Percentiles rank a stretch among this genome's conserved stretches.
These are phyloP conservation scores for Chrysoporthe austroafricana DNA, from an alignment of 2,329 filamentous ascomycete genomes.

Conservation along the genomic window DNA sequence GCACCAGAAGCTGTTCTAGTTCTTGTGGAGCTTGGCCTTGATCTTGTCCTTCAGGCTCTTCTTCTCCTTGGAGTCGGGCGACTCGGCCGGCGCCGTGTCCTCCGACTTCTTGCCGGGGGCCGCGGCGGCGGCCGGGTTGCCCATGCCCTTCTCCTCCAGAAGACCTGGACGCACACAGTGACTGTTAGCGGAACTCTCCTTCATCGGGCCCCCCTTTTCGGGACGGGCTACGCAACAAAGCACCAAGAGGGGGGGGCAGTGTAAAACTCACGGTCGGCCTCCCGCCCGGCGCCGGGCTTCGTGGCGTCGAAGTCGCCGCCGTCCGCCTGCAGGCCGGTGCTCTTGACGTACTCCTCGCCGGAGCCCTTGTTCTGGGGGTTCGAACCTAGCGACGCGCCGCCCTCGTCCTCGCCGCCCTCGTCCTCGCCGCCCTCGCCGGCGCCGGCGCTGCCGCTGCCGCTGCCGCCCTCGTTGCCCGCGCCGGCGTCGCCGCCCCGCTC, in stretches of 20 bases:
- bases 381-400: not conserved
- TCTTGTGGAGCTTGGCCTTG: conserved; percentile 68
- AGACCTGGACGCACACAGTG: conserved; percentile 45
- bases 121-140: conserved; percentile 32
- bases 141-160: conserved; percentile 56
- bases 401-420: conserved; percentile 5
- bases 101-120: conserved; percentile 32
- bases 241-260: no score
- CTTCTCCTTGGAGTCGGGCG: conserved; percentile 45
- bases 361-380: conserved; percentile 48
- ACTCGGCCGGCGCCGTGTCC: conserved; percentile 28
- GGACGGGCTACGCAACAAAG: no score
- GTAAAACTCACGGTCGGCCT: conserved; percentile 64
- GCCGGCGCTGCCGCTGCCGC: conserved; percentile 30
- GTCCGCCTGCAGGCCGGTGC: conserved; percentile 62
- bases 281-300: conserved; percentile 65
- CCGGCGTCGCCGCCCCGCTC: conserved; percentile 40
- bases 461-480: conserved; percentile 11
- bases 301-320: conserved; percentile 70
- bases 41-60: conserved; percentile 64
- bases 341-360: conserved; percentile 61
- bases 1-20: conserved; percentile 35
- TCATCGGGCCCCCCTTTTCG: no score
- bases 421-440: conserved; percentile 9
- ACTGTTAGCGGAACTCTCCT: no score